Conservation (phyloP, 164 flowering plant genomes). For the Aristolochia californica region DNA sequence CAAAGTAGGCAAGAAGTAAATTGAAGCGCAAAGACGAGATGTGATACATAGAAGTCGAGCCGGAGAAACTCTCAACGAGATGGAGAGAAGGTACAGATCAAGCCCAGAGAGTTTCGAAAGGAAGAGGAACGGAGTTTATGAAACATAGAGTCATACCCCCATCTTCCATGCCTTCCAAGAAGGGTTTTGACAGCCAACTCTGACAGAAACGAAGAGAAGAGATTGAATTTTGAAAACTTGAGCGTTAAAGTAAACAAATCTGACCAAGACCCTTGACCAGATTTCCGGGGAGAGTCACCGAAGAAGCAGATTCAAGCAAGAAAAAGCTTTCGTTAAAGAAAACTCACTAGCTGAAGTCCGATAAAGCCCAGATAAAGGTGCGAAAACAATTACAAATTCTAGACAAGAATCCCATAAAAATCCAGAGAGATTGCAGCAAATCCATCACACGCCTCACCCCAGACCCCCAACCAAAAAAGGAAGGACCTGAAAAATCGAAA, state of each 20-base stretch:
- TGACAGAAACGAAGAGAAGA: no score
- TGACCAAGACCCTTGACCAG: slow-evolving; percentile 4
- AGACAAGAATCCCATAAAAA: slow-evolving; percentile 1
- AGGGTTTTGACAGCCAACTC: neutral
- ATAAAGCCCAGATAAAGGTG: neutral
- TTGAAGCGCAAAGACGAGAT: neutral
- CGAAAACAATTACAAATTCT: neutral
- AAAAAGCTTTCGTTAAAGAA: neutral
- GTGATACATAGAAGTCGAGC: neutral
- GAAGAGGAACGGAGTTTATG: neutral
- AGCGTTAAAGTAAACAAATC: neutral
- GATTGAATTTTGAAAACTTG: neutral
- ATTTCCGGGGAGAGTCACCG: neutral
- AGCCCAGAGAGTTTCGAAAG: neutral
- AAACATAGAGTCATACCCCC: neutral
- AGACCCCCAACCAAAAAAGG: no score
- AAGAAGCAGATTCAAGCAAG: neutral
- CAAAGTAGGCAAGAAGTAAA: neutral
- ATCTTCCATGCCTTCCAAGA: neutral
- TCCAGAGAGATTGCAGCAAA: neutral
- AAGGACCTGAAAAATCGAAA: no score
- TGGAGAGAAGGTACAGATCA: neutral
- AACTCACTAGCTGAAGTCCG: neutral
- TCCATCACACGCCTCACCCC: neutral
- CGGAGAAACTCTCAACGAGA: slow-evolving; percentile 9